Evolutionary conservation across 2,329 filamentous ascomycete species (phyloP), one percentile per base, ranked within the genome.

Genomic region (Alternaria gansuensis): DNA sequence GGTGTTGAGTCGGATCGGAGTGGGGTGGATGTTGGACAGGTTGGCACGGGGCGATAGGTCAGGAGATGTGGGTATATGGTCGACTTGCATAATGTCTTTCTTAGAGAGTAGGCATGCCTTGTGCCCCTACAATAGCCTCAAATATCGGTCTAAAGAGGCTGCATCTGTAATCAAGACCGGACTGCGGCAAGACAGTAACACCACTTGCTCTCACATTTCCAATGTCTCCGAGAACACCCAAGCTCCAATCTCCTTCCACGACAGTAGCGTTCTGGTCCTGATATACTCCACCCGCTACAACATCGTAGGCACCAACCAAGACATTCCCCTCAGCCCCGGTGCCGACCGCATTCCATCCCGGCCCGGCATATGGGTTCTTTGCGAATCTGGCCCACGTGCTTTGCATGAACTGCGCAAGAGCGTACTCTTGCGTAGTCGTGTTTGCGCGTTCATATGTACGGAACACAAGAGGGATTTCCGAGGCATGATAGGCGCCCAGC

Each of bases 321-420:
- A 69, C 49, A 13, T 10, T 46, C 1, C 67, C 63, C 17, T 56
- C 54, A 21, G 24, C 44, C 5, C 67, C 69, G 23, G 64, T 64
- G 8, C 65, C 69, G 4, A 70, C 37, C 4, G 53, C 45, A 40
- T 67, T 68, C 71, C 71, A 74, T 1, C 69, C 70, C 1, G 70
- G 70, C 2, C 71, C 71, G 1, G 50, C 61, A 0, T 51, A 48
- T 0, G 72, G 72, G 26, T 73, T 67, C 56, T 69, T 73, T 7
- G 72, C 72, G 33, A 74, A 74, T 7, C 52, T 52, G 5, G 72
- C 70, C 72, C 72, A 74, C 4, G 67, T 60, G 3, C 60, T 48
- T 5, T 62, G 65, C 65, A 74, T 69, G 39, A 54, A 66, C 4
- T 59, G 55, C 3, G 61, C 59, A 3, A 72, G 58, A 10, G 60